Evolutionary conservation across 352 stramenopile genomes (phyloP), one percentile per base, ranked within the genome.

Genomic region (Pythium insidiosum): DNA sequence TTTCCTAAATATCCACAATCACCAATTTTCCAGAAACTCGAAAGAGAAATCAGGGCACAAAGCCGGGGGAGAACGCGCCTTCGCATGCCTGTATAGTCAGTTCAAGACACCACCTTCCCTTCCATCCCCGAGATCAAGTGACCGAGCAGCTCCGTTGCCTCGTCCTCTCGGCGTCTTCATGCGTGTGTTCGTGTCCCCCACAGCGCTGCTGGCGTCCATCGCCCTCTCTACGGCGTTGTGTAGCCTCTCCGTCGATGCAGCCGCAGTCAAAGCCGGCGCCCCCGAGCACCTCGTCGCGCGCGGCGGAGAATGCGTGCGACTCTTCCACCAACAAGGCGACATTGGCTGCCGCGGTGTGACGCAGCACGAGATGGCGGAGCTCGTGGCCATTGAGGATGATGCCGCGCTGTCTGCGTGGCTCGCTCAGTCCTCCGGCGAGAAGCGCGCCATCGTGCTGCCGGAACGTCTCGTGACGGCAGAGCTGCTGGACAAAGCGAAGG

Each of bases 241-340:
- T n/a, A n/a, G n/a, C n/a, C n/a, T n/a, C n/a, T n/a, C n/a, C 6
- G 46, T 46, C 5, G 46, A 72, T 13, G 73, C 68, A 10, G 54
- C 76, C 21, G 67, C 76, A 26, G 63, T 86, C 47, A 89, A 62
- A 29, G 73, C 76, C 6, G 79, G 79, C 26, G 51, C 63, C 16
- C 72, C 79, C 1, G 67, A 85, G 38, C 77, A 87, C 39, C 55
- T 88, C n/a, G 25, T 80, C 12, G 59, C 78, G 3, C 49, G 52
- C 11, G 79, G 73, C 30, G 76, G 76, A 40, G 73, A 89, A 50
- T 92, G 76, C 47, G 74, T 87, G 44, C 79, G 79, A 3, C 43
- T 86, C 10, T 92, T 87, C 63, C 79, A 92, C 63, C 81, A 74
- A 7, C 38, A 37, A 22, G 79, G 79, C 47, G 65, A 68, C 40